Conservation (phyloP, 2,329 filamentous ascomycete genomes). For the Colletotrichum filicis region DNA sequence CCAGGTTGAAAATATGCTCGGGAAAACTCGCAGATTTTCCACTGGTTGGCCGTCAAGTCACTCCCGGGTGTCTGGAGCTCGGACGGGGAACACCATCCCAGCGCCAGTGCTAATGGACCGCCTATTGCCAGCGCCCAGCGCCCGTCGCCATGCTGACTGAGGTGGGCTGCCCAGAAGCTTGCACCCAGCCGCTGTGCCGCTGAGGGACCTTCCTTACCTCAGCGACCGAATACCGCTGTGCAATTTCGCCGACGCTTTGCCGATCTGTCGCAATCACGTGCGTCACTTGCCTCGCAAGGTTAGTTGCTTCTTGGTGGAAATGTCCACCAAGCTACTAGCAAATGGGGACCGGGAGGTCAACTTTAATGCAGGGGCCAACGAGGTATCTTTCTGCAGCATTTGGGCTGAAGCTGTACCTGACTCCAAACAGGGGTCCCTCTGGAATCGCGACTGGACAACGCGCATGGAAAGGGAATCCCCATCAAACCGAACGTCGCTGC, state of each 20-base stretch:
- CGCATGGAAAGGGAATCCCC: slow-evolving; percentile 26
- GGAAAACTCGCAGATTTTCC: slow-evolving; percentile 61
- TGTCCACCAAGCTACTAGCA: background rate
- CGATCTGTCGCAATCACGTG: slow-evolving; percentile 33
- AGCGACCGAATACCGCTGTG: background rate
- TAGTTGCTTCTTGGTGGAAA: slow-evolving; percentile 18
- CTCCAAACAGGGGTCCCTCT: slow-evolving; percentile 16
- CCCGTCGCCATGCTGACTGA: slow-evolving; percentile 5
- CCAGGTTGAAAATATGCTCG: slow-evolving; percentile 49
- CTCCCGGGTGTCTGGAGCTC: slow-evolving; percentile 42
- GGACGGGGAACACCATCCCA: slow-evolving; percentile 39
- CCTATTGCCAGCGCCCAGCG: background rate
- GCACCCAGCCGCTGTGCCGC: slow-evolving; percentile 2
- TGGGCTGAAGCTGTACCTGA: slow-evolving; percentile 13
- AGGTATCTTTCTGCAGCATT: slow-evolving; percentile 13
- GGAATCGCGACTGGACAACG: slow-evolving; percentile 28
- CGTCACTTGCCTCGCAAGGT: slow-evolving; percentile 5
- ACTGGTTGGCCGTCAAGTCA: slow-evolving; percentile 33
- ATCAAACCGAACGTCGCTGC: slow-evolving; percentile 23
- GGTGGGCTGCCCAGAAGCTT: background rate
- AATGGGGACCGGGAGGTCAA: slow-evolving; percentile 5
- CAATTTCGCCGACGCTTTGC: slow-evolving; percentile 35
- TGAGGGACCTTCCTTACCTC: background rate
- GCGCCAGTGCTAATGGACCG: slow-evolving; percentile 13
- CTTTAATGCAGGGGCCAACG: slow-evolving; percentile 18